Evolutionary conservation across 1,284 basidiomycete species (phyloP).

Genomic region (Rhodotorula sp.): DNA sequence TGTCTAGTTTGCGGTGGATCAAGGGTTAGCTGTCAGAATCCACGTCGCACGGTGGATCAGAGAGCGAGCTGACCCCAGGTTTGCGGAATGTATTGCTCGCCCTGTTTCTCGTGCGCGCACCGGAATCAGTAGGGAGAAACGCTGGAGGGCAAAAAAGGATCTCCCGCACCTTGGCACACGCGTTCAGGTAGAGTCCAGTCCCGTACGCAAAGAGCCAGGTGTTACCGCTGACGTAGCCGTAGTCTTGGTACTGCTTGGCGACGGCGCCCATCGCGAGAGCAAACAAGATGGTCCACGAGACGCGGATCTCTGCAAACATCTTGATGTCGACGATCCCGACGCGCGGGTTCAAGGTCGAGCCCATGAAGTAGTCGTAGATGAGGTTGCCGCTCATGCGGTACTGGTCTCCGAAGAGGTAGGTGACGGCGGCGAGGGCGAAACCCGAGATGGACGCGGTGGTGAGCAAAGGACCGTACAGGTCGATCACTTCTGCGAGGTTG

Average conservation of each 20-base stretch:
- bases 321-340: slow-evolving; percentile 93
- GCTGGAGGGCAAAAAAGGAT: background rate
- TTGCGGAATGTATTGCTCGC: slow-evolving; percentile 89
- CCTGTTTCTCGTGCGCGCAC: slow-evolving; percentile 27
- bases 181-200: slow-evolving; percentile 94
- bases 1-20: slow-evolving; percentile 53
- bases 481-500: slow-evolving; percentile 90
- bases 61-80: slow-evolving; percentile 70
- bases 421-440: slow-evolving; percentile 73
- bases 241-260: slow-evolving; percentile 91
- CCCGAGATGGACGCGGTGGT: slow-evolving; percentile 91
- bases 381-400: slow-evolving; percentile 92
- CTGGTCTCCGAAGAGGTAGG: slow-evolving; percentile 75
- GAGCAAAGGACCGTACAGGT: slow-evolving; percentile 96
- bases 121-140: background rate
- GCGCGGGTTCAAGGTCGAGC: slow-evolving; percentile 88
- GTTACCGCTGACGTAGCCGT: slow-evolving; percentile 92
- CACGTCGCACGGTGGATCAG: background rate
- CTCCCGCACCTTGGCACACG: slow-evolving; percentile 58
- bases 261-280: slow-evolving; percentile 87
- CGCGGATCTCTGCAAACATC: slow-evolving; percentile 96
- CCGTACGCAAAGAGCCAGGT: slow-evolving; percentile 97
- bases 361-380: slow-evolving; percentile 92
- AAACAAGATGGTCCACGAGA: slow-evolving; percentile 96
- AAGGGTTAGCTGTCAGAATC: background rate